Evolutionary conservation across 1,284 basidiomycete species (phyloP), one percentile per base, ranked within the genome.

Genomic region (Pyrrhoderma lamaoense): DNA sequence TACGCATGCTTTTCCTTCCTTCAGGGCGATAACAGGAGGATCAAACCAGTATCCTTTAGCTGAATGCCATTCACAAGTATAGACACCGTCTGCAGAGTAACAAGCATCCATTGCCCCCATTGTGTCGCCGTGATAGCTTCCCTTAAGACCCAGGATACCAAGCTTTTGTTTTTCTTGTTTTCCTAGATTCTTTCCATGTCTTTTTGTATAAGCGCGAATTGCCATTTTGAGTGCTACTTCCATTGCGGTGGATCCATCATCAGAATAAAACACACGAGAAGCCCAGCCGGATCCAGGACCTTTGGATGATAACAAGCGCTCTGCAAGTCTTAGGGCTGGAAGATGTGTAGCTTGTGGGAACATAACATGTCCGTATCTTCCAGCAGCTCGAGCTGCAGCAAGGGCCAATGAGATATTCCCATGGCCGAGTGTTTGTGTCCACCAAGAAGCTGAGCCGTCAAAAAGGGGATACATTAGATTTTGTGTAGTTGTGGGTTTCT

Each of bases 151-250:
- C 2, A 99, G 66, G 0, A 99, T 78, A 14, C 90, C 89, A 13
- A 95, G 71, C 34, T 79, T 70, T 56, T 78, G 80, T 57, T 71
- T 72, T n/a, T 72, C 70, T 11, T 50, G 37, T 5, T 63, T 58
- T 18, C 62, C 60, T 8, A 75, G 57, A 0, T 61, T 57, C 13
- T 62, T 59, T 27, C 67, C 61, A 23, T 79, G 68, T 13, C 80
- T 70, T 35, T 72, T 64, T 2, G 81, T 74, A 57, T 75, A 86
- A 2, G 85, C 80, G n/a, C 91, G 77, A 38, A 95, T 66, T 0
- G 90, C 95, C 93, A 98, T 98, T 69, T 99, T 99, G 54, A 99
- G 70, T 3, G 89, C 95, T 14, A 96, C 86, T 66, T 99, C 94
- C 81, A 97, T 94, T 8, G 85, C 95, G 0, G 95, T 98, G 27